Base-by-base conservation (phyloP, 2,329 filamentous ascomycete species). In the Venturia aucupariae region DNA sequence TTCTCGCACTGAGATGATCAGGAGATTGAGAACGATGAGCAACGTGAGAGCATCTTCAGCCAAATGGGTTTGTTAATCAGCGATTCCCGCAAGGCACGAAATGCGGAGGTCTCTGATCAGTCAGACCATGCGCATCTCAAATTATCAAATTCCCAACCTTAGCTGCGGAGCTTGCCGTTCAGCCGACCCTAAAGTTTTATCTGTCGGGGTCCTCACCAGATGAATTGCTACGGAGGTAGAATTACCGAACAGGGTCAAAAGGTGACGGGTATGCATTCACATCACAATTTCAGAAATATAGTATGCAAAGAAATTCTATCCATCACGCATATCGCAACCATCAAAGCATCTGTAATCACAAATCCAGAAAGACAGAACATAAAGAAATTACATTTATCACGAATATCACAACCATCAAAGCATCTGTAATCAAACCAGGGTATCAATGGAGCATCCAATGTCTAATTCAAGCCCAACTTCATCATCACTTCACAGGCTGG, bases 91-190 rank as follows among this genome's bases (percentile, higher is more conserved):
- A 8, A 8, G 39, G 39, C 13, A 15, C 39, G 8, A 35, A n/a
- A 57, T 55, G 51, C 51, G 15, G 51, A 57, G 51, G 7, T 35
- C 11, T 3, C 11, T 38, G 5, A 38, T 10, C 19, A 13, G 51
- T 57, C 51, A 57, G 27, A 30, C 35, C 51, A 57, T 57, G 30
- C 30, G 30, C 27, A 57, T 35, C 27, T 17, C 30, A n/a, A 32
- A n/a, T 35, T 10, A 17, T 57, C 51, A 15, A 57, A 35, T 57
- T n/a, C 48, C 48, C 51, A 57, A 57, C 27, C 51, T 57, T n/a
- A 57, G 15, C 13, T 51, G 10, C 30, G 51, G 17, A 57, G 19
- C 27, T 57, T 57, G 27, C 51, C 15, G 30, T 35, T 57, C 51
- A 57, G 27, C 51, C 30, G 51, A n/a, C 6, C 51, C 17, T 5